Conservation (phyloP, 768 basidiomycete genomes). For the Artomyces pyxidatus region DNA sequence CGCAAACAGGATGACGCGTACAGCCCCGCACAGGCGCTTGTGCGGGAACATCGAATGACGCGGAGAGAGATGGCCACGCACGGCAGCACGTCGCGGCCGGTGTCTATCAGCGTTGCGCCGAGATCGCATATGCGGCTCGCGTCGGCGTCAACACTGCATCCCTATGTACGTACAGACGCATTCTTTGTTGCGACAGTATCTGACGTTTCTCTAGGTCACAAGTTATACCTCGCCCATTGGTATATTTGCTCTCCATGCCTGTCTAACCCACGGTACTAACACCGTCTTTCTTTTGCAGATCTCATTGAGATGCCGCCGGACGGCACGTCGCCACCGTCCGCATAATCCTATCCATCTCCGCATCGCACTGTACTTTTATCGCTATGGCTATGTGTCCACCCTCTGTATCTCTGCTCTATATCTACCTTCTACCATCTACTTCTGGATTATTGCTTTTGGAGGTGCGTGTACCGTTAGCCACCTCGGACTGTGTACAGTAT, state of each 20-base stretch:
- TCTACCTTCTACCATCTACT: too few relatives aligned
- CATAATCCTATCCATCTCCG: too few relatives aligned
- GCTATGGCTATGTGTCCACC: too few relatives aligned
- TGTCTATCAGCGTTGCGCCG: slow-evolving; percentile 1
- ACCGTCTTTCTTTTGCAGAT: neutral
- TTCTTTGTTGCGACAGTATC: neutral
- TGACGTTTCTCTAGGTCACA: slow-evolving; percentile 20
- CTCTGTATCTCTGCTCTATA: too few relatives aligned
- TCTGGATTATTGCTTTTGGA: too few relatives aligned
- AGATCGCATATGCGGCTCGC: slow-evolving; percentile 4
- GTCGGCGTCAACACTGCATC: slow-evolving; percentile 18
- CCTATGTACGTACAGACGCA: slow-evolving; percentile 21
- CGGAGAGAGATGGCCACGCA: neutral
- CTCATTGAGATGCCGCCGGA: slow-evolving; percentile 3
- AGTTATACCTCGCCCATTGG: slow-evolving; percentile 33
- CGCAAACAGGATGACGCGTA: neutral
- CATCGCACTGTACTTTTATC: too few relatives aligned
- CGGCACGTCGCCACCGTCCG: neutral
- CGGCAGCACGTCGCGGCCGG: neutral
- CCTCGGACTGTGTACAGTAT: too few relatives aligned
- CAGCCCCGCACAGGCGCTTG: neutral
- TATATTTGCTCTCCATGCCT: slow-evolving; percentile 9
- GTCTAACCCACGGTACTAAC: neutral
- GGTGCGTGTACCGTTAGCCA: too few relatives aligned
- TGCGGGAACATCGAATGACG: neutral